Percentiles rank a stretch among this genome's conserved stretches.
Conservation (phyloP, 768 basidiomycete species). For the Pleurotus citrinopileatus region DNA sequence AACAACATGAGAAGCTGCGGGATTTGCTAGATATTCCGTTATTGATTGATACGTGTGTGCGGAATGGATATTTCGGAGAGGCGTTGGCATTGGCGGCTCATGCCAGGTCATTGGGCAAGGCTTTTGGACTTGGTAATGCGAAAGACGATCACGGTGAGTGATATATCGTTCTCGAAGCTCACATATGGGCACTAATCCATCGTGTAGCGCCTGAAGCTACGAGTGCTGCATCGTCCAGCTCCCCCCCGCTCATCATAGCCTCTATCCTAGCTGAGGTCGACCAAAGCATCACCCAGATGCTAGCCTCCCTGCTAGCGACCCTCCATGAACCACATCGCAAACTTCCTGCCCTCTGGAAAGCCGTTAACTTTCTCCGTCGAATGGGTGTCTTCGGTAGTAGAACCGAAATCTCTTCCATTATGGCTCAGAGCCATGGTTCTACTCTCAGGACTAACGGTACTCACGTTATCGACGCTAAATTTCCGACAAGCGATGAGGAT, state of each 20-base stretch:
- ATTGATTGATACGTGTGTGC: conserved; percentile 89
- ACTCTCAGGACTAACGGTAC: no score
- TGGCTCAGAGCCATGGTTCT: no score
- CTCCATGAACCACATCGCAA: conserved; percentile 82
- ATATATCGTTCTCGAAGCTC: neutral
- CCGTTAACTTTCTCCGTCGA: conserved; percentile 81
- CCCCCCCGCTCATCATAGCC: conserved; percentile 48
- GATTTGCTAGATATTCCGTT: conserved; percentile 90
- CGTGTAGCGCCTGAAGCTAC: neutral
- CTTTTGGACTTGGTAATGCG: neutral
- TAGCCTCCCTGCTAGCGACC: conserved; percentile 71
- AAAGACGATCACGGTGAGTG: neutral
- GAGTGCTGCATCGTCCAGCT: conserved; percentile 28
- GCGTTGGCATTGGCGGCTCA: conserved; percentile 84
- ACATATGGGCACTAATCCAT: no score
- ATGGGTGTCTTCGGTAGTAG: conserved; percentile 60
- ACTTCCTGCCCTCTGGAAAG: conserved; percentile 86
- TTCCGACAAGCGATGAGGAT: conserved; percentile 18
- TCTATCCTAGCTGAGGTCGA: conserved; percentile 68
- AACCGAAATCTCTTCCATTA: neutral
- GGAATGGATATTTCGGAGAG: conserved; percentile 90
- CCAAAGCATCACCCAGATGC: conserved; percentile 68
- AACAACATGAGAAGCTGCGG: conserved; percentile 90
- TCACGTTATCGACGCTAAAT: neutral
- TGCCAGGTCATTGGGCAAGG: conserved; percentile 45